Conservation (phyloP, 2,329 filamentous ascomycete species). For the Fusarium cicatricum region DNA sequence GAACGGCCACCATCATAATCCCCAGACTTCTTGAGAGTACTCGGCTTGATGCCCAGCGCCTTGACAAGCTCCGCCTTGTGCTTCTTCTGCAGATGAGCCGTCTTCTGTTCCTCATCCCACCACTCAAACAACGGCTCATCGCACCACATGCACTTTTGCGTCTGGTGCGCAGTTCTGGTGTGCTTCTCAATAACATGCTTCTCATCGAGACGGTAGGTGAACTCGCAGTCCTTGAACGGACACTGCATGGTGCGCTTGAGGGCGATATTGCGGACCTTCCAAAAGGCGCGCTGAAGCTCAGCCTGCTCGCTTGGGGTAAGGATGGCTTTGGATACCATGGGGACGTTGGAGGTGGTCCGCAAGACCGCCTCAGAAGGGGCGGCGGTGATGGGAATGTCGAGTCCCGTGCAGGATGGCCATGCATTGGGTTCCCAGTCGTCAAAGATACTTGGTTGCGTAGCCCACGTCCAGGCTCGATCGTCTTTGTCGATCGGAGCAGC, state of each 20-base stretch:
- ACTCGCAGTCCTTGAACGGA: slow-evolving; percentile 49
- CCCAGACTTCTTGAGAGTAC: background rate
- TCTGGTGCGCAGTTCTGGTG: slow-evolving; percentile 46
- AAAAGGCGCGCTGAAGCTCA: slow-evolving; percentile 41
- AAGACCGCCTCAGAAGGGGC: slow-evolving; percentile 49
- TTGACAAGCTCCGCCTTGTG: slow-evolving; percentile 40
- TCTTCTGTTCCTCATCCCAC: slow-evolving; percentile 40
- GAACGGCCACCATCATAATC: background rate
- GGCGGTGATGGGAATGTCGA: slow-evolving; percentile 31
- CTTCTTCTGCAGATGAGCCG: slow-evolving; percentile 42
- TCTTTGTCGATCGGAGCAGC: background rate
- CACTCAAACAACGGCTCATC: slow-evolving; percentile 42
- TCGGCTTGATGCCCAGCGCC: slow-evolving; percentile 5
- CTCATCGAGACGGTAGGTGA: slow-evolving; percentile 45
- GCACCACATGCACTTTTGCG: slow-evolving; percentile 49
- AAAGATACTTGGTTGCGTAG: slow-evolving; percentile 40
- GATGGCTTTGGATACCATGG: slow-evolving; percentile 49
- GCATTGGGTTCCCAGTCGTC: slow-evolving; percentile 4
- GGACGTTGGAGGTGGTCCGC: slow-evolving; percentile 45
- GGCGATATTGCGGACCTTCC: slow-evolving; percentile 12
- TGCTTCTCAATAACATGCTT: slow-evolving; percentile 47
- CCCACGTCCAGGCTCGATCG: slow-evolving; percentile 22
- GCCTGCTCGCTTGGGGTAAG: slow-evolving; percentile 53
- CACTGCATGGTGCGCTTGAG: slow-evolving; percentile 48
- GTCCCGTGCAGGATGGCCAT: slow-evolving; percentile 6